phyloP scores from a whole-genome alignment of 345 rosid genomes.

The Acer campestre region DNA sequence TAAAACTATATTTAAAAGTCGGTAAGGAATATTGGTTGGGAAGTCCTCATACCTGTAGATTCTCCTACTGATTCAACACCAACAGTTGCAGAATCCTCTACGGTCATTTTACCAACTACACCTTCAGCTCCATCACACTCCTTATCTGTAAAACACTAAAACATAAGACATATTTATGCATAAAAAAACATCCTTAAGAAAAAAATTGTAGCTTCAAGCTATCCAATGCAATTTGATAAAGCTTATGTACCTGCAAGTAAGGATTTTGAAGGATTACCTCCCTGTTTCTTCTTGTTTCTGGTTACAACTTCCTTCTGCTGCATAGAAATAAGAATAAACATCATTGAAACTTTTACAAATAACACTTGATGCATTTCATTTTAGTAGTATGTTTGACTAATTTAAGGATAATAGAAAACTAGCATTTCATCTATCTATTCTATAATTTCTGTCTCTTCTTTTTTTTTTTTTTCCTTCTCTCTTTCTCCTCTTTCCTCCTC shows the following conservation, averaged over 20 bases:
- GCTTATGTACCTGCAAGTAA: not conserved
- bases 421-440: not conserved
- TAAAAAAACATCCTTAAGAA: not conserved
- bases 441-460: not conserved
- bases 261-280: slow-evolving; percentile 6
- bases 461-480: not conserved
- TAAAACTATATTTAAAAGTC: not conserved
- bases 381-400: not conserved
- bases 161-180: not conserved
- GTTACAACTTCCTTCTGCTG: not conserved
- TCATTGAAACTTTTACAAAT: not conserved
- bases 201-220: not conserved
- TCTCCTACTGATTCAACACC: slow-evolving; percentile 6
- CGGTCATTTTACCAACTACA: not conserved
- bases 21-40: not conserved
- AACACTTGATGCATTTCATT: not conserved
- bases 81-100: not conserved
- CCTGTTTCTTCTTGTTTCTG: not conserved
- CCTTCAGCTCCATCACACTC: not conserved
- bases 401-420: not conserved
- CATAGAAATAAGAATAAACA: not conserved
- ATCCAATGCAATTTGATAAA: not conserved
- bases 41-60: not conserved
- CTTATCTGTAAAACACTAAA: not conserved
- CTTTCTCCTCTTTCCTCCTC: not conserved